A percentile compares a stretch with the other conserved stretches of the same genome.
Evolutionary conservation across 140 eudicot species (phyloP).

Genomic region (Ambrosia hybrid): DNA sequence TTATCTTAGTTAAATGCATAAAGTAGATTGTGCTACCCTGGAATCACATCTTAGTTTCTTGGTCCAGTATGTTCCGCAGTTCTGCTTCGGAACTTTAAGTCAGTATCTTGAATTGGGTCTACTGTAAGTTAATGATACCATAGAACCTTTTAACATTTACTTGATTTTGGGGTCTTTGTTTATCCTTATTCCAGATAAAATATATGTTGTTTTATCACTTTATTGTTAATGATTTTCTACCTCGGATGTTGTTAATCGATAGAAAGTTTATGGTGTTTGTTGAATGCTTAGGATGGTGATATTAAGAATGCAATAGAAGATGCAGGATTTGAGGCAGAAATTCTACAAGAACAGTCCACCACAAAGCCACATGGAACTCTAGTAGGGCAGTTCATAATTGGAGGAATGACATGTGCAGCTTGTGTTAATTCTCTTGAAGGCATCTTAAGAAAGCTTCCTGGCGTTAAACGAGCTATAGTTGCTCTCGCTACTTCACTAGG

Average conservation of each 20-base stretch:
- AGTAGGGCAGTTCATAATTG: slow-evolving; percentile 76
- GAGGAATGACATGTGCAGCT: slow-evolving; percentile 96
- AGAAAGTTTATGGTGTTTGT: slow-evolving; percentile 19
- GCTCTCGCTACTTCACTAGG: slow-evolving; percentile 82
- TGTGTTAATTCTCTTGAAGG: slow-evolving; percentile 94
- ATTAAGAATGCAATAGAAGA: slow-evolving; percentile 82
- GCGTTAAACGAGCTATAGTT: slow-evolving; percentile 70
- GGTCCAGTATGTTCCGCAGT: background rate
- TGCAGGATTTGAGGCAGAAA: slow-evolving; percentile 96
- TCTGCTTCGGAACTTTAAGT: background rate
- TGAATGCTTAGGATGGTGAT: slow-evolving; percentile 65
- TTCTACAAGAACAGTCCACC: slow-evolving; percentile 57
- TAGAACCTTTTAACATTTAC: background rate
- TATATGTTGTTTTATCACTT: background rate
- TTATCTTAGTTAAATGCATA: background rate
- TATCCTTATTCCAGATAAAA: slow-evolving; percentile 1
- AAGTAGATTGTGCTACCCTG: slow-evolving; percentile 5
- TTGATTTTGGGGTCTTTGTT: background rate
- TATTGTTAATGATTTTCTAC: slow-evolving; percentile 4
- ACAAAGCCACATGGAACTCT: slow-evolving; percentile 43
- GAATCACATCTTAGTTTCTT: background rate
- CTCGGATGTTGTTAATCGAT: slow-evolving; percentile 1
- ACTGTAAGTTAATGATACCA: background rate
- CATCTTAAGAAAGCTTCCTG: slow-evolving; percentile 69
- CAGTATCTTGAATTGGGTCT: slow-evolving; percentile 3